Percentiles rank a stretch among this genome's conserved stretches.
Evolutionary conservation across 805 yeast genomes (phyloP).

Genomic region (Metschnikowia reukaufii): DNA sequence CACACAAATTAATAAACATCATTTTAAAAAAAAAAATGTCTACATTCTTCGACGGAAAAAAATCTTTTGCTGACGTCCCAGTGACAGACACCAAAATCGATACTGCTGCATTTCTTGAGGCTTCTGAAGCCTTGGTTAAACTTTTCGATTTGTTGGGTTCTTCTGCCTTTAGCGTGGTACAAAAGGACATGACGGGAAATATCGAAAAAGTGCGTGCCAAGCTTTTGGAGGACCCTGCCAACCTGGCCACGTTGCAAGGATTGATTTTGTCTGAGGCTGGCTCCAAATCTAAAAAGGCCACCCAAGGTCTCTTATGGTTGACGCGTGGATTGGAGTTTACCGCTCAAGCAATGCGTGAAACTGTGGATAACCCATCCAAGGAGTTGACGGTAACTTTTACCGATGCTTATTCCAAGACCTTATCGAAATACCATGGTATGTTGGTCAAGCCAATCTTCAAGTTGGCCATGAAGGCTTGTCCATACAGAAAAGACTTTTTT

Average conservation of each 20-base stretch:
- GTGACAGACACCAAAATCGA: constrained; percentile 61
- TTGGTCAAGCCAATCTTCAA: constrained; percentile 83
- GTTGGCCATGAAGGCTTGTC: constrained; percentile 94
- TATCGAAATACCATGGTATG: constrained; percentile 78
- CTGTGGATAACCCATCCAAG: constrained; percentile 57
- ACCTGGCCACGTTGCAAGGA: constrained; percentile 70
- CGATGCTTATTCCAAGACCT: constrained; percentile 78
- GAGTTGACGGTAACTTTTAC: constrained; percentile 80
- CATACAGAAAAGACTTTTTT: constrained; percentile 84
- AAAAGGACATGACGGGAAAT: constrained; percentile 85
- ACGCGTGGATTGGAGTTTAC: constrained; percentile 85
- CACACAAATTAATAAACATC: no score
- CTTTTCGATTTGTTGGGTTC: constrained; percentile 83
- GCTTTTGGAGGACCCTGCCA: constrained; percentile 62
- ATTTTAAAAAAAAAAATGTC: constrained; percentile 38
- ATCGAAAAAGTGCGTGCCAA: constrained; percentile 71
- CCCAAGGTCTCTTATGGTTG: constrained; percentile 89
- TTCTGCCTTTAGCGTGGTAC: constrained; percentile 81
- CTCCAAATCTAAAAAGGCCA: constrained; percentile 71
- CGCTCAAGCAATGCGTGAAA: constrained; percentile 84
- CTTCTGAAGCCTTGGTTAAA: constrained; percentile 79
- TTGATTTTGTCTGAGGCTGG: constrained; percentile 71
- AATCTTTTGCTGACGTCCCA: constrained; percentile 74
- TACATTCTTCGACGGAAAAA: constrained; percentile 78
- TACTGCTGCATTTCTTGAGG: constrained; percentile 76